phyloP scores from a whole-genome alignment of 257 asterid genomes.

The Solanum boliviense region DNA sequence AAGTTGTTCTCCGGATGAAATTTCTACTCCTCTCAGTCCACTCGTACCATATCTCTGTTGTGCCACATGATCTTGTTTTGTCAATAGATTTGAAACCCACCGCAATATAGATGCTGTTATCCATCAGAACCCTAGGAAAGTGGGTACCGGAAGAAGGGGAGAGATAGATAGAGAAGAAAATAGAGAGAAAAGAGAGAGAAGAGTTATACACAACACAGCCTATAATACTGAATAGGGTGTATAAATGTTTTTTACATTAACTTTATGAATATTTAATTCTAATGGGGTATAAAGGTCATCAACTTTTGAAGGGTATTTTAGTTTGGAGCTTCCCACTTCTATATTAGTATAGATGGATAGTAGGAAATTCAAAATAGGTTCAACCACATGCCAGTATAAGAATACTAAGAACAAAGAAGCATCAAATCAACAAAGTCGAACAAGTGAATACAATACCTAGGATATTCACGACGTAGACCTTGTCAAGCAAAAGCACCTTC shows the following conservation, averaged over 20 bases:
- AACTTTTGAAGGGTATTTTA: neutral
- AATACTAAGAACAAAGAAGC: neutral
- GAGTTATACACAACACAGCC: neutral
- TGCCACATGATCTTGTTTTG: neutral
- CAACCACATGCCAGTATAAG: neutral
- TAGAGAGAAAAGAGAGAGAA: neutral
- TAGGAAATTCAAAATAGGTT: neutral
- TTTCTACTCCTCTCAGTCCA: neutral
- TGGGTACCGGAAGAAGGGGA: neutral
- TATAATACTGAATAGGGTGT: neutral
- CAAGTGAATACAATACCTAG: constrained; percentile 45
- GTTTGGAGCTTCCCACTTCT: neutral
- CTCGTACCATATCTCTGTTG: neutral
- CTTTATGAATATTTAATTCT: neutral
- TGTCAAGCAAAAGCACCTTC: constrained; percentile 56
- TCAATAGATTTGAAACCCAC: neutral
- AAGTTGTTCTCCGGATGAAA: neutral
- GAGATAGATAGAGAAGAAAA: neutral
- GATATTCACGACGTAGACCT: constrained; percentile 78
- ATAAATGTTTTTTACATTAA: neutral
- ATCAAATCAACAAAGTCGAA: neutral
- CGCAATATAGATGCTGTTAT: neutral
- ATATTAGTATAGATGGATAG: neutral
- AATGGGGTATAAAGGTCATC: neutral
- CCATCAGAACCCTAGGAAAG: neutral